Evolutionary conservation across 1,284 basidiomycete species (phyloP).

Genomic region (Xerocomus minutiporus): DNA sequence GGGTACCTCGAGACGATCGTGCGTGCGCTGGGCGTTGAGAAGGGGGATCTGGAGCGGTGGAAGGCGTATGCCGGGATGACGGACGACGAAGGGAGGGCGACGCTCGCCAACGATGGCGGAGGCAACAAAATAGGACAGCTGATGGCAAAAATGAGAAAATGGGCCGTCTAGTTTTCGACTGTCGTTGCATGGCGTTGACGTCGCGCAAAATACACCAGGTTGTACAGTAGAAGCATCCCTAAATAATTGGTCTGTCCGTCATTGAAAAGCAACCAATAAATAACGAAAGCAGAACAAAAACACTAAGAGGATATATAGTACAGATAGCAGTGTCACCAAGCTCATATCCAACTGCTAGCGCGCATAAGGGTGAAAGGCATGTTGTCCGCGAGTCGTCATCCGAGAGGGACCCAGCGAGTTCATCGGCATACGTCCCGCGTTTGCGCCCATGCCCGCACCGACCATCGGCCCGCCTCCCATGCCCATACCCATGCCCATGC

Average conservation of each 20-base stretch:
- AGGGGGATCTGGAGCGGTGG: constrained; percentile 71
- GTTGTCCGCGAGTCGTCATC: constrained; percentile 51
- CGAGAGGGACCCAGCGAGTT: constrained; percentile 49
- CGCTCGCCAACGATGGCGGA: constrained; percentile 32
- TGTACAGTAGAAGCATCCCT: constrained; percentile 8
- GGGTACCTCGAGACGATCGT: constrained; percentile 89
- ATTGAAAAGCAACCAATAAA: constrained; percentile 9
- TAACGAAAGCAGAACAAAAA: constrained; percentile 16
- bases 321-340: constrained; percentile 15
- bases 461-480: constrained; percentile 33
- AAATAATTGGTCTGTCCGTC: constrained; percentile 1
- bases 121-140: constrained; percentile 36
- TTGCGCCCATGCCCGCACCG: constrained; percentile 35
- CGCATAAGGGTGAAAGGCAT: constrained; percentile 60
- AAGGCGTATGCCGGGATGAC: constrained; percentile 58
- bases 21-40: constrained; percentile 85
- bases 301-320: constrained; percentile 30
- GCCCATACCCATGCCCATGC: constrained; percentile 29
- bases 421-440: constrained; percentile 36
- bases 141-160: constrained; percentile 53
- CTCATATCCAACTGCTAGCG: constrained; percentile 29
- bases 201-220: neutral
- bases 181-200: neutral
- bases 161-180: constrained; percentile 29
- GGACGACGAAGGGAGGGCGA: constrained; percentile 50